phyloP scores from a whole-genome alignment of 2,329 filamentous ascomycete species.

The Hysterium pulicare region DNA sequence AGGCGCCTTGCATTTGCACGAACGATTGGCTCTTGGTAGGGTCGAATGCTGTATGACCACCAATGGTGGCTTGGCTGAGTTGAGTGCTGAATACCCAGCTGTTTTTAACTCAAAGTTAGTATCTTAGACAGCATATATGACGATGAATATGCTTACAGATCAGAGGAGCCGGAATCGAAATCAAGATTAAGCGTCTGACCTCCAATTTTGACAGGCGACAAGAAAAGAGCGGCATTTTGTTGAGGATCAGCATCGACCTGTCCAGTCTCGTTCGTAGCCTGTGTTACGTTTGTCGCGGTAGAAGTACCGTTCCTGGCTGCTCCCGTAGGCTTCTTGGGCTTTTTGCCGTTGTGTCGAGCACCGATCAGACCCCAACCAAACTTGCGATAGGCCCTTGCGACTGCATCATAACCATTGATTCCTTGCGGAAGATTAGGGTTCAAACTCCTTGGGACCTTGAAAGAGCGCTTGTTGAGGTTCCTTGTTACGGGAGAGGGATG shows the following conservation, averaged over 20 bases:
- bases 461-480: constrained; percentile 53
- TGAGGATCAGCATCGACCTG: constrained; percentile 63
- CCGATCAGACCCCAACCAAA: constrained; percentile 53
- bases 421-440: constrained; percentile 52
- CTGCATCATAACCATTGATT: constrained; percentile 56
- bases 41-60: constrained; percentile 56
- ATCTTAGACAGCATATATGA: too few relatives aligned
- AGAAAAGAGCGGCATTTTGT: constrained; percentile 65
- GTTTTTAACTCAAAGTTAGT: too few relatives aligned
- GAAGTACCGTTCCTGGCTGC: constrained; percentile 13
- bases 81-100: constrained; percentile 68
- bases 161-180: constrained; percentile 73
- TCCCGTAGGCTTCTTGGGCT: constrained; percentile 23
- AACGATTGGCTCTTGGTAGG: constrained; percentile 52
- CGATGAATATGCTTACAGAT: constrained; percentile 52
- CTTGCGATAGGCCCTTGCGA: constrained; percentile 67
- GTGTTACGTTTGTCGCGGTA: neutral
- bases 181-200: constrained; percentile 66
- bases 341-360: constrained; percentile 14
- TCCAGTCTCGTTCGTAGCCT: constrained; percentile 43
- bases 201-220: constrained; percentile 67
- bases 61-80: constrained; percentile 45
- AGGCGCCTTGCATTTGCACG: constrained; percentile 46
- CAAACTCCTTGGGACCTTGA: constrained; percentile 58
- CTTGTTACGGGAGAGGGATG: constrained; percentile 39